Conservation (phyloP, 2,329 filamentous ascomycete species). For the Penicillium frequentans region DNA sequence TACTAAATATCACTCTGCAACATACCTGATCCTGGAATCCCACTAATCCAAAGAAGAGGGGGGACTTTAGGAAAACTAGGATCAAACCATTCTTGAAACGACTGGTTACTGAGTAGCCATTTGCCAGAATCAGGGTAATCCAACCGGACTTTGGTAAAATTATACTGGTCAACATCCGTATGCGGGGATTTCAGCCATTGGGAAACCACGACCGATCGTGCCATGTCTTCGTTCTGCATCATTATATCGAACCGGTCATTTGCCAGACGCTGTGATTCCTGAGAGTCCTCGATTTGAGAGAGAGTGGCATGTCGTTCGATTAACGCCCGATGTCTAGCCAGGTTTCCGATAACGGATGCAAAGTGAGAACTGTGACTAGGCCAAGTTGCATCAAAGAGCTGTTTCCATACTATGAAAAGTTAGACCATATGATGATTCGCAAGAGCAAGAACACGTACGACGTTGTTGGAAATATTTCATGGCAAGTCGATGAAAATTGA, state of each 20-base stretch:
- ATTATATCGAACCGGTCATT: background rate
- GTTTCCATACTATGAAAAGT: background rate
- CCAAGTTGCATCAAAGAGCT: background rate
- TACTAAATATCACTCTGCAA: background rate
- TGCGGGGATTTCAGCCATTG: background rate
- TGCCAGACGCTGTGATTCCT: background rate
- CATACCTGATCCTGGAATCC: background rate
- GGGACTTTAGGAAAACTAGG: background rate
- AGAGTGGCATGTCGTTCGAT: background rate
- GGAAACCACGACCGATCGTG: background rate
- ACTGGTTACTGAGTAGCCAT: background rate
- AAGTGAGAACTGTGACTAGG: background rate
- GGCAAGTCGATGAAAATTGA: constrained; percentile 1
- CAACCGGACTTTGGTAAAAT: background rate
- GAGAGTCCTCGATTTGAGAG: background rate
- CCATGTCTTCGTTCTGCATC: background rate
- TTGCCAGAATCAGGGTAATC: background rate
- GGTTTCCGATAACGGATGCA: background rate
- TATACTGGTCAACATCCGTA: background rate
- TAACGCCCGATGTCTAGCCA: background rate
- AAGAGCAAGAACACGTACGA: background rate
- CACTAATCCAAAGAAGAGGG: background rate
- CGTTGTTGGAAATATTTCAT: background rate
- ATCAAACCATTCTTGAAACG: background rate
- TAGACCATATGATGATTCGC: background rate